Evolutionary conservation across 2,329 filamentous ascomycete genomes (phyloP).

Genomic region (Aspergillus brasiliensis): DNA sequence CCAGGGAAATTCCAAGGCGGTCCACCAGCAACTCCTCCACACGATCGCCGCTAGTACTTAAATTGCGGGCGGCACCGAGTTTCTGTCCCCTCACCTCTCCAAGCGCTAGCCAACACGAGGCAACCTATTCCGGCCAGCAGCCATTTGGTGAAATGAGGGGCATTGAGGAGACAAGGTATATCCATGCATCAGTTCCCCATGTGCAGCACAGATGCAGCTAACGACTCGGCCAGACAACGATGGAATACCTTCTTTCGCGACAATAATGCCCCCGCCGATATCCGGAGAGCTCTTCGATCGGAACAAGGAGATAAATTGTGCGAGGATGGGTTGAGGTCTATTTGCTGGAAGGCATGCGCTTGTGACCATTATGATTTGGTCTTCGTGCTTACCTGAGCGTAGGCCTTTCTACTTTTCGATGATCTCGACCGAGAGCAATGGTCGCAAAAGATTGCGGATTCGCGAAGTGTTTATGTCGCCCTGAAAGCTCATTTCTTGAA

Average conservation of each 20-base stretch:
- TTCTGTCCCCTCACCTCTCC: not conserved
- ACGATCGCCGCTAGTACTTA: slow-evolving; percentile 4
- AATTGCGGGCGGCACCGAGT: slow-evolving; percentile 1
- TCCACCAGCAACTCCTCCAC: not conserved
- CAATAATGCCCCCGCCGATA: slow-evolving; percentile 59
- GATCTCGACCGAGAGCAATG: slow-evolving; percentile 67
- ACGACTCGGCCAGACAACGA: slow-evolving; percentile 55
- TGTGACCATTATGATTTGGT: slow-evolving; percentile 3
- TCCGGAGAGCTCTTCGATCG: slow-evolving; percentile 66
- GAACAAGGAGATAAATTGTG: slow-evolving; percentile 65
- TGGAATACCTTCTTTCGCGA: slow-evolving; percentile 65
- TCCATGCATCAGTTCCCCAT: not conserved
- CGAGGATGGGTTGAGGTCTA: slow-evolving; percentile 73
- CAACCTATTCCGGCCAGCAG: not conserved
- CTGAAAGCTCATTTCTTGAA: slow-evolving; percentile 74
- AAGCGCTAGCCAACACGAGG: slow-evolving; percentile 1
- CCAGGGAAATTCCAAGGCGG: not conserved
- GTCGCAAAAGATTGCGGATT: slow-evolving; percentile 66
- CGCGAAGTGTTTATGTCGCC: slow-evolving; percentile 72
- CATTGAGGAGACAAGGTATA: slow-evolving; percentile 57
- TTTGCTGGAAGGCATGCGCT: slow-evolving; percentile 80
- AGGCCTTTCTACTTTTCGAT: slow-evolving; percentile 82
- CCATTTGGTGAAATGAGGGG: slow-evolving; percentile 52
- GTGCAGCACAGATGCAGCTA: not conserved
- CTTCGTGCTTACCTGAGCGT: slow-evolving; percentile 24